Conservation (phyloP, 2,329 filamentous ascomycete species). For the Aureobasidium melanogenum region DNA sequence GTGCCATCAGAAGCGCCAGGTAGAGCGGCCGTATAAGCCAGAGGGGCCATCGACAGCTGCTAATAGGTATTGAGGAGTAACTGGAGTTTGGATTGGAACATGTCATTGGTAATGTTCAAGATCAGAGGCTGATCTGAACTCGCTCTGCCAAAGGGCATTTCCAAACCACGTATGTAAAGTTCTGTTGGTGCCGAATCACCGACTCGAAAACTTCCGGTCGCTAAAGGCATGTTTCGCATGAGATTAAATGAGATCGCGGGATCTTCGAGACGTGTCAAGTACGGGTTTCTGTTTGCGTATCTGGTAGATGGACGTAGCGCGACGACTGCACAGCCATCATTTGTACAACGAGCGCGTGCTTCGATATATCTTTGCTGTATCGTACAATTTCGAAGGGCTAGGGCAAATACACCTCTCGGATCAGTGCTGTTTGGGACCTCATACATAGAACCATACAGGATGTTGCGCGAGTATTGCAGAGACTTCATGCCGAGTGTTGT, state of each 20-base stretch:
- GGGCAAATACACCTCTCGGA: not conserved
- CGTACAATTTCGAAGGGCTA: conserved; percentile 9
- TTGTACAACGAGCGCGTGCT: not conserved
- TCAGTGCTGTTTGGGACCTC: not conserved
- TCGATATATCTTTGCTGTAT: conserved; percentile 3
- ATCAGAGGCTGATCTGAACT: not conserved
- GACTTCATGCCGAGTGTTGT: not conserved
- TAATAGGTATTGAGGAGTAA: conserved; percentile 26
- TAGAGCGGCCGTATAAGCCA: conserved; percentile 21
- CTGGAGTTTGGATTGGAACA: conserved; percentile 20
- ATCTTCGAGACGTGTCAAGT: conserved; percentile 6
- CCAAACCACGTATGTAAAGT: not conserved
- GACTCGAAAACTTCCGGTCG: conserved; percentile 1
- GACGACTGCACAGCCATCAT: not conserved
- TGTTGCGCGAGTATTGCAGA: not conserved
- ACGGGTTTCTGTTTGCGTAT: not conserved
- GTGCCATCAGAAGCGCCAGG: not conserved
- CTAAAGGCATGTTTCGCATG: conserved; percentile 1
- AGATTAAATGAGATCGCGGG: not conserved
- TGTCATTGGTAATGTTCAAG: not conserved
- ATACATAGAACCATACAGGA: not conserved
- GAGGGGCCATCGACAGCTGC: conserved; percentile 22
- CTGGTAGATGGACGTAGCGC: conserved; percentile 5
- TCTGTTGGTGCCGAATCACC: conserved; percentile 5
- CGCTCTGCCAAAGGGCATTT: conserved; percentile 1